Evolutionary conservation across 768 basidiomycete genomes (phyloP).

Genomic region (Amanita phalloides): DNA sequence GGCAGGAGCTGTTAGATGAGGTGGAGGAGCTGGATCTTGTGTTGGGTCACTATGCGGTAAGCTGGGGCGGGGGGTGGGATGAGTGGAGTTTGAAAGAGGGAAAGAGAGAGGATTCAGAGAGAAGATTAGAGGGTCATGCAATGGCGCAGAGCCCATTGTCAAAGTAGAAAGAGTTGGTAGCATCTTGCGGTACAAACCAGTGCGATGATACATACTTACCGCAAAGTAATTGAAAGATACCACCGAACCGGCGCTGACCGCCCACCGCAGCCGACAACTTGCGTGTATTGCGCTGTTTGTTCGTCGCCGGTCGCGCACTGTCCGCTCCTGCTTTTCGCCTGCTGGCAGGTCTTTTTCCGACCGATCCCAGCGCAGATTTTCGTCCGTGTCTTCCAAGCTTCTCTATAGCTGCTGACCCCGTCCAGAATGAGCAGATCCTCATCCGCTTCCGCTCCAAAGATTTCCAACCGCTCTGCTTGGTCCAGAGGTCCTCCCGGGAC

Average conservation of each 20-base stretch:
- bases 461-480: constrained; percentile 82
- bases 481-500: constrained; percentile 75
- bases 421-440: constrained; percentile 91
- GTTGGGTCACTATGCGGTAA: constrained; percentile 79
- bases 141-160: constrained; percentile 3
- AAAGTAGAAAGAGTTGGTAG: neutral
- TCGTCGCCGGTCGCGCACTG: constrained; percentile 30
- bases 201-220: no score
- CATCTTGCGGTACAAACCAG: no score
- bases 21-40: constrained; percentile 91
- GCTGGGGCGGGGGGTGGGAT: constrained; percentile 45
- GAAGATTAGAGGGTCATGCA: constrained; percentile 5
- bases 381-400: constrained; percentile 21
- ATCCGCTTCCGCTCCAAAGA: constrained; percentile 62
- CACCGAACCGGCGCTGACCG: no score
- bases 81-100: constrained; percentile 23
- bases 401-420: constrained; percentile 9
- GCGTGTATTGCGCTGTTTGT: constrained; percentile 10
- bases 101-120: constrained; percentile 1
- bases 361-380: constrained; percentile 38
- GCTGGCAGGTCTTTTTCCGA: constrained; percentile 90
- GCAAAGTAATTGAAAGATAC: no score
- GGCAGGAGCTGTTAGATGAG: constrained; percentile 85
- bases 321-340: constrained; percentile 59
- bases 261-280: neutral